Base-by-base conservation (phyloP, 2,329 filamentous ascomycete genomes). In the Pseudogymnoascus pannorum region DNA sequence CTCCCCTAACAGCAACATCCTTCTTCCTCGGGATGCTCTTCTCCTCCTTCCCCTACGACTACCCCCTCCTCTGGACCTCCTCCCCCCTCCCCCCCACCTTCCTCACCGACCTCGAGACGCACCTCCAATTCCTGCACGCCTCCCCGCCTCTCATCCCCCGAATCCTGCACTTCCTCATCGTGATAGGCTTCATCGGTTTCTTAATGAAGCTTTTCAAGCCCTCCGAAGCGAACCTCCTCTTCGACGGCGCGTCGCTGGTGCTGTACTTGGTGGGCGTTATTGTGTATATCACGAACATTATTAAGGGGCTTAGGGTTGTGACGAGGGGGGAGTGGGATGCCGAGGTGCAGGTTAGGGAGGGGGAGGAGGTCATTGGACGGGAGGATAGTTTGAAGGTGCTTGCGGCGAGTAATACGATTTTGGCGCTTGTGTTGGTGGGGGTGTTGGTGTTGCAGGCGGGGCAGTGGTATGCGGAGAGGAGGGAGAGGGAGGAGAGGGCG, bases 1-100 rank as follows among this genome's bases (percentile, higher is more conserved):
- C 63, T 7, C 42, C 42, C 20, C 8, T n/a, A 36, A 36, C 69
- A 92, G 89, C 89, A 66, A 92, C 89, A 67, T 96, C 91, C 76
- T 99, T 99, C 84, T 96, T 97, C 84, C 88, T 99, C 66, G 94
- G 94, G 69, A 92, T 97, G 75, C 87, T 99, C 76, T 99, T 97
- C 83, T 92, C 92, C 69, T 87, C 87, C 65, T 95, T 97, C 76
- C 92, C 94, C 64, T 99, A 97, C 81, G 94, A 95, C 80, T 94
- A 91, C 78, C 88, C 91, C 63, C 87, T 94, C 65, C 87, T 95
- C 60, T 95, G 91, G 83, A 88, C 87, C 59, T 84, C 85, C 29
- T 85, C 83, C 42, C 80, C 79, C 61, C 80, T 89, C 60, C 80
- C 83, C 63, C 12, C 51, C 24, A 57, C 4, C 51, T 95, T 93